Base-by-base conservation (phyloP, 2,329 filamentous ascomycete genomes). In the Epichloe amarillans region DNA sequence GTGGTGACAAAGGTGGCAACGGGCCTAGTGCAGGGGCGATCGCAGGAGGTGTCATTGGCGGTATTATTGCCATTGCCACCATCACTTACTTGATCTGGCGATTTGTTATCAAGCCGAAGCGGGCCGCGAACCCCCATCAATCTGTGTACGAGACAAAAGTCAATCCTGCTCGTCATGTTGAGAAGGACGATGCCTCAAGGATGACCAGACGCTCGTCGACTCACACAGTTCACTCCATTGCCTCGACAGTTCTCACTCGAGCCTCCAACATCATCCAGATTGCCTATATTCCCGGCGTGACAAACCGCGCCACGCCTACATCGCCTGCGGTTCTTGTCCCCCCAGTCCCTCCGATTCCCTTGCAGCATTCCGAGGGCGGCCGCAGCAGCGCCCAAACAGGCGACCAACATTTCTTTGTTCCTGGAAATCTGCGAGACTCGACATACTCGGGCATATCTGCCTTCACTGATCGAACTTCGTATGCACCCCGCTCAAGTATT, bases 221-320 rank as follows among this genome's bases (percentile, higher is more conserved):
- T 43, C 82, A 93, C 64, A 87, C 87, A n/a, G 84, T 91, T 50
- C 79, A 85, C 61, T 97, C 91, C 12, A 88, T 98, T 63, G 93
- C 93, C 15, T 96, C 90, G 10, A 97, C 91, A 26, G 89, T 97
- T 53, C 79, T 96, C 54, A 97, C 93, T 17, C 83, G 93, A 55
- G 93, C 93, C 46, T 97, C 93, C 62, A 98, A 98, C 72, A 91
- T 98, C 64, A 98, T 98, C 61, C 93, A 97, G 70, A 98, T 98
- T 68, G 93, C 93, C 51, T 98, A 97, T 67, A 97, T 98, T 57
- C 93, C 93, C 14, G 93, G 93, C 53, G 90, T 97, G 61, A 96
- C 88, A 54, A 96, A 96, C 70, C 81, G 91, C 58, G 89, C 90
- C 12, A 83, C 84, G 7, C 86, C 87, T 5, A 83, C 85, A n/a